Conservation (phyloP, 192 early-diverging fungal species). For the Spizellomyces punctatus region DNA sequence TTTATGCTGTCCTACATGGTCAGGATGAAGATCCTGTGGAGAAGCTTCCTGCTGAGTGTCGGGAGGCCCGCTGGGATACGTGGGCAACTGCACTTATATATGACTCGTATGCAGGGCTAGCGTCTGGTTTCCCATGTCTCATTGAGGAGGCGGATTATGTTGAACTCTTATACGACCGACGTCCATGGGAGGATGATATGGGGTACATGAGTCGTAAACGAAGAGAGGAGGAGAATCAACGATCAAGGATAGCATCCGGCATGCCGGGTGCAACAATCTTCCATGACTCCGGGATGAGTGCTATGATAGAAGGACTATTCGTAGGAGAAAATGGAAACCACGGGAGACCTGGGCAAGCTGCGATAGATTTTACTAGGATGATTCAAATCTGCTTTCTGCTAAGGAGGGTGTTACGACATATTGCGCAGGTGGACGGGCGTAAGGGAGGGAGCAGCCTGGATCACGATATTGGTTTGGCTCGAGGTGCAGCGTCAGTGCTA, state of each 20-base stretch:
- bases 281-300: neutral
- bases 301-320: neutral
- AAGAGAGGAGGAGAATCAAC: neutral
- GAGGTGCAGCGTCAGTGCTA: conserved; percentile 10
- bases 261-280: neutral
- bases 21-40: neutral
- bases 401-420: conserved; percentile 6
- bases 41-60: neutral
- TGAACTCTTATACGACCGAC: conserved; percentile 21
- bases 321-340: neutral
- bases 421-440: neutral
- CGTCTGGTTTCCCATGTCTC: conserved; percentile 10
- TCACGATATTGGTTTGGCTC: conserved; percentile 5
- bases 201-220: neutral
- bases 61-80: conserved; percentile 17
- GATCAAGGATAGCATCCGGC: neutral
- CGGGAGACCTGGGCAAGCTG: neutral
- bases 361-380: neutral
- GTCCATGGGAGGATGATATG: conserved; percentile 21
- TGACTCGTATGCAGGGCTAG: conserved; percentile 13
- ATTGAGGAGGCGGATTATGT: conserved; percentile 14
- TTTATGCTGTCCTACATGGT: conserved; percentile 3
- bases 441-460: neutral
- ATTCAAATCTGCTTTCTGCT: conserved; percentile 16
- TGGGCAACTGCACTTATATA: conserved; percentile 8